These are phyloP conservation scores for Hanseniaspora pseudoguilliermondii DNA, from an alignment of 805 yeast genomes.

Conservation along the genomic window DNA sequence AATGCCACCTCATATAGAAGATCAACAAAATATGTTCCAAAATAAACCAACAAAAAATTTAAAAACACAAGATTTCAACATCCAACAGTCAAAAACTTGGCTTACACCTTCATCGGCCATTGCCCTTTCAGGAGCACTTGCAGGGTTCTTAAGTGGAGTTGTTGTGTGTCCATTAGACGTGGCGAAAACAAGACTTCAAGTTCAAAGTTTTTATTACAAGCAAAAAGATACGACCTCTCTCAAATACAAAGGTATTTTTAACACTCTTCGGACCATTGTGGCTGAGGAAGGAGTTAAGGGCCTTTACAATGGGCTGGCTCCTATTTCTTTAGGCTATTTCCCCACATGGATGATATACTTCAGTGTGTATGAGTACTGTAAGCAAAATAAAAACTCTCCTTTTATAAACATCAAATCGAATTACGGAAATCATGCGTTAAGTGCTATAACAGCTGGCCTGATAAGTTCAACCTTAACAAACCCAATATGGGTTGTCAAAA, in stretches of 20 bases:
- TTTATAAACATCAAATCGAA: constrained; percentile 14
- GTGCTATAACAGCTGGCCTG: constrained; percentile 82
- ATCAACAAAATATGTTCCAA: neutral
- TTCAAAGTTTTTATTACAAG: constrained; percentile 45
- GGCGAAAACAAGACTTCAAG: constrained; percentile 86
- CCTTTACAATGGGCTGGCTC: constrained; percentile 77
- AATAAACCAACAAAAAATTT: neutral
- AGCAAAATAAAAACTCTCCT: constrained; percentile 26
- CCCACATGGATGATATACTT: constrained; percentile 98
- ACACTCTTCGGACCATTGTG: constrained; percentile 53
- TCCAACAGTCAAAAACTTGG: neutral
- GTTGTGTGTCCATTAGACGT: constrained; percentile 92
- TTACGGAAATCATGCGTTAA: constrained; percentile 30
- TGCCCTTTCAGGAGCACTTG: constrained; percentile 82
- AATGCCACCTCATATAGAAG: neutral
- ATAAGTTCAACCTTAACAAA: constrained; percentile 74
- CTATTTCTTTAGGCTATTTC: constrained; percentile 85
- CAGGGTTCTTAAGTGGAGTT: constrained; percentile 83
- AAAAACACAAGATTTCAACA: neutral
- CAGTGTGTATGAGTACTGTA: constrained; percentile 73
- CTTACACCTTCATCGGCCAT: constrained; percentile 36
- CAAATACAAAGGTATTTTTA: constrained; percentile 46
- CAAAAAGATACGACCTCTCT: constrained; percentile 15
- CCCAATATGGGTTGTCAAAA: constrained; percentile 96
- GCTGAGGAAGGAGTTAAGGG: constrained; percentile 74